Percentiles rank a stretch among this genome's conserved stretches.
Evolutionary conservation across 768 basidiomycete genomes (phyloP).

Genomic region (Cyclocybe aegerita): DNA sequence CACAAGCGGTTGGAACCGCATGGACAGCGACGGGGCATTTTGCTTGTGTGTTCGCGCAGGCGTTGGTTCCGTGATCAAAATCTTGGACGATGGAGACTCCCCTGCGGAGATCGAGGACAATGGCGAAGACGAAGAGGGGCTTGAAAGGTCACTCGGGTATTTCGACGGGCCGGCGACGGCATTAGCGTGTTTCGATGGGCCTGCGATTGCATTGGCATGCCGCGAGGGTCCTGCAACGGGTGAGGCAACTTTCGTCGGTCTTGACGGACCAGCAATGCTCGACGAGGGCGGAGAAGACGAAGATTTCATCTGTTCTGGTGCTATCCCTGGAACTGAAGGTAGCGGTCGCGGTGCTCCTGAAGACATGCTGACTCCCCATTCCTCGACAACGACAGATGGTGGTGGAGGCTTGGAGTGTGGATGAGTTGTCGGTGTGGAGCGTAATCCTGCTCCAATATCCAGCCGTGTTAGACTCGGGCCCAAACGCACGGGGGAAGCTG

Average conservation of each 20-base stretch:
- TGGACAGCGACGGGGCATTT: conserved; percentile 18
- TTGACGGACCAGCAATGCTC: conserved; percentile 2
- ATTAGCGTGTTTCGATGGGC: neutral
- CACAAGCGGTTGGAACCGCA: conserved; percentile 27
- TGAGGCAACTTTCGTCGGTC: neutral
- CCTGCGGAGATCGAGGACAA: conserved; percentile 4
- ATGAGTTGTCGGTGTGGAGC: conserved; percentile 11
- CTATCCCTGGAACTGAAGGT: conserved; percentile 18
- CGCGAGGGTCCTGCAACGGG: conserved; percentile 8
- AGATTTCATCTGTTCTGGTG: neutral
- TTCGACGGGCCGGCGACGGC: conserved; percentile 14
- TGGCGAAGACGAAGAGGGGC: conserved; percentile 1
- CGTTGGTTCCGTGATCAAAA: conserved; percentile 17
- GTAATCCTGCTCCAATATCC: conserved; percentile 24
- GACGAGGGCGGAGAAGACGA: neutral
- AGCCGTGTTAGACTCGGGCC: conserved; percentile 25
- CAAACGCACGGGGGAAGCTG: conserved; percentile 21
- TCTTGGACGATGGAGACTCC: conserved; percentile 16
- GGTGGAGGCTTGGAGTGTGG: conserved; percentile 16
- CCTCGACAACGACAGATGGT: conserved; percentile 19
- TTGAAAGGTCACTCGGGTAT: conserved; percentile 3
- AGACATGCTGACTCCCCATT: conserved; percentile 10
- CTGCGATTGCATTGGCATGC: conserved; percentile 5
- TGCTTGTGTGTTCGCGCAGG: conserved; percentile 12
- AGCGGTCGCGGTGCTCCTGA: conserved; percentile 19